phyloP scores from a whole-genome alignment of 2,329 filamentous ascomycete genomes.

The Chaetothyriales sp. region DNA sequence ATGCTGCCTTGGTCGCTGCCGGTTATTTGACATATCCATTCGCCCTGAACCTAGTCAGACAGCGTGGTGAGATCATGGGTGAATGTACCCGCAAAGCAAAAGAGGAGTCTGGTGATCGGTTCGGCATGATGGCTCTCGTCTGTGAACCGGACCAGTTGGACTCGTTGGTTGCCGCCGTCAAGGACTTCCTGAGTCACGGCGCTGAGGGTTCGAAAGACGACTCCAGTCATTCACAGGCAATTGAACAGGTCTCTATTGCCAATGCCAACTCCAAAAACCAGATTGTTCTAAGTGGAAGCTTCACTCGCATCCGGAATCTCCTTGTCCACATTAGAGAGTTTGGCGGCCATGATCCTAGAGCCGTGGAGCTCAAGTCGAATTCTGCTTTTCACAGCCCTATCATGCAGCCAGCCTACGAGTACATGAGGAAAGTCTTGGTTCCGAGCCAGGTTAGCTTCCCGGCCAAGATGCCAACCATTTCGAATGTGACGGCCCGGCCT shows the following conservation, averaged over 20 bases:
- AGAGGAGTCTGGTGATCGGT: conserved; percentile 57
- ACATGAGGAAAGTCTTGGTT: conserved; percentile 55
- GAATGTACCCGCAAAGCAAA: conserved; percentile 54
- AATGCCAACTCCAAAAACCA: conserved; percentile 95
- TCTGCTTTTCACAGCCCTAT: conserved; percentile 82
- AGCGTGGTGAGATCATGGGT: conserved; percentile 70
- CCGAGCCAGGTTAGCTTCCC: conserved; percentile 56
- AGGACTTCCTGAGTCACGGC: conserved; percentile 60
- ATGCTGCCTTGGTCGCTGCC: conserved; percentile 73
- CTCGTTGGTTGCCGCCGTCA: conserved; percentile 55
- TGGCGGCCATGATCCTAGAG: conserved; percentile 76
- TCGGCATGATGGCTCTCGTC: conserved; percentile 87
- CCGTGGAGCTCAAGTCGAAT: conserved; percentile 72
- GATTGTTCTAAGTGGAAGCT: conserved; percentile 80
- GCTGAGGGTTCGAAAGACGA: conserved; percentile 52
- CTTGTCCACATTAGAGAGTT: conserved; percentile 78
- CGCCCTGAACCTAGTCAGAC: conserved; percentile 60
- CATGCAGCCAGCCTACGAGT: conserved; percentile 68
- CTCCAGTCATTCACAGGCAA: conserved; percentile 52
- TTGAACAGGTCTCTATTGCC: conserved; percentile 76
- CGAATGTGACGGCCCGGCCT: conserved; percentile 69
- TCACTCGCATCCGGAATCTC: conserved; percentile 65
- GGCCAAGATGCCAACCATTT: conserved; percentile 59
- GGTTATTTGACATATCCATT: conserved; percentile 66
- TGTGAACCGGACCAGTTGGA: conserved; percentile 67